These are phyloP conservation scores for Conringia planisiliqua DNA, from an alignment of 345 rosid genomes.

Conservation along the genomic window DNA sequence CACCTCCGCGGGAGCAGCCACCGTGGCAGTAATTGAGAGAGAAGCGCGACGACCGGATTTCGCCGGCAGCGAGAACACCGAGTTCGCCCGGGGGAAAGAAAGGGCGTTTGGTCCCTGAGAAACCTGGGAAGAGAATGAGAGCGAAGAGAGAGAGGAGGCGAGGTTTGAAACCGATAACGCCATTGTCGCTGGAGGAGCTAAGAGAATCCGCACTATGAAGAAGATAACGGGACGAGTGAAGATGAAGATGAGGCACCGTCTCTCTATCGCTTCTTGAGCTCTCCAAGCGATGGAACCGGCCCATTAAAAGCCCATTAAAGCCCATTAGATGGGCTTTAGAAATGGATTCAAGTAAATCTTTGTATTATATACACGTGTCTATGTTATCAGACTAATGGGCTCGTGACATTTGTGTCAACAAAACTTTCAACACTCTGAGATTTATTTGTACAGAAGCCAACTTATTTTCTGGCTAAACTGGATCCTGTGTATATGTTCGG, in stretches of 20 bases:
- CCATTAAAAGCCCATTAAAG: neutral
- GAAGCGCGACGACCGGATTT: slow-evolving; percentile 31
- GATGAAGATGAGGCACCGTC: neutral
- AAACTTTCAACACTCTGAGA: too few species aligned
- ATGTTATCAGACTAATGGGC: neutral
- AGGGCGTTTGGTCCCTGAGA: slow-evolving; percentile 46
- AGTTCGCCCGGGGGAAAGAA: slow-evolving; percentile 36
- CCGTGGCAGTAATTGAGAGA: slow-evolving; percentile 54
- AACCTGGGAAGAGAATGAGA: slow-evolving; percentile 73
- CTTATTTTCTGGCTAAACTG: too few species aligned
- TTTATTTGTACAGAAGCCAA: too few species aligned
- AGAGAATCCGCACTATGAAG: neutral
- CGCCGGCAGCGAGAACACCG: slow-evolving; percentile 32
- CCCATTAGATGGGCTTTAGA: neutral
- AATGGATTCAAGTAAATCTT: neutral
- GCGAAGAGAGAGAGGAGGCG: slow-evolving; percentile 63
- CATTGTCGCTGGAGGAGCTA: slow-evolving; percentile 32
- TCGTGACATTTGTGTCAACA: too few species aligned
- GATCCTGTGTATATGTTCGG: too few species aligned
- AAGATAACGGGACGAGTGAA: slow-evolving; percentile 10
- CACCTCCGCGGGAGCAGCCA: slow-evolving; percentile 40
- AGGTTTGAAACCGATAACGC: slow-evolving; percentile 60
- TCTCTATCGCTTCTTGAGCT: slow-evolving; percentile 5
- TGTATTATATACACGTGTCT: neutral
- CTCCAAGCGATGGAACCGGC: neutral